Base-by-base conservation (phyloP, 176 grass and related monocot species). In the Leersia perrieri region DNA sequence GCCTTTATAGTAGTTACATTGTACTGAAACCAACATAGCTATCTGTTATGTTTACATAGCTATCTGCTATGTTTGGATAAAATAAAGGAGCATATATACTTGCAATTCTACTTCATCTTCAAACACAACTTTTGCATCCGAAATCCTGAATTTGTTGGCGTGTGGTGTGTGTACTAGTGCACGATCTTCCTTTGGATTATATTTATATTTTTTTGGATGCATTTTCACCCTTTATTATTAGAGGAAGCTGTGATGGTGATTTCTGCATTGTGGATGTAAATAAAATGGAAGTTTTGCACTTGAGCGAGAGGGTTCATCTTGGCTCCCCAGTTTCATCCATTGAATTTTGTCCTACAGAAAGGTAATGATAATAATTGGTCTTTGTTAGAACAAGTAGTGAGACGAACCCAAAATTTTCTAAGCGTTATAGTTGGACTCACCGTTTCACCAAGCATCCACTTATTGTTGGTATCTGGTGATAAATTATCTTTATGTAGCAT, bases 341-440 rank as follows among this genome's bases (percentile, higher is more conserved):
- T 33, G 86, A 90, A 62, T 98, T 98, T 66, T 94, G 86, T 60
- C 95, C 92, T 89, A 92, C 86, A 63, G 92, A 98, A 92, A 94
- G 95, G 95, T 98, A 90, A 69, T 30, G 11, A 45, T 30, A 33
- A 45, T 34, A 1, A 18, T 28, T 78, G 7, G 18, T 70, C 40
- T 31, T 36, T 68, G 2, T 14, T 82, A 63, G 28, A 5, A 64
- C 12, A 68, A 30, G 30, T 47, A 45, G 34, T 55, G 6, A 77
- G 15, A 61, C 30, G 68, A 80, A 60, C 42, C 12, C 13, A 6
- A 70, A 70, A 77, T 12, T 33, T 33, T 55, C 15, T 66, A 68
- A 3, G 66, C 58, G 25, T 70, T 22, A 63, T 49, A 36, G 23
- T 14, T 78, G 4, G 36, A 14, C 60, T 49, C 58, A 47, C 16